Base-by-base conservation (phyloP, 2,329 filamentous ascomycete species). In the Cladorrhinum sp. region DNA sequence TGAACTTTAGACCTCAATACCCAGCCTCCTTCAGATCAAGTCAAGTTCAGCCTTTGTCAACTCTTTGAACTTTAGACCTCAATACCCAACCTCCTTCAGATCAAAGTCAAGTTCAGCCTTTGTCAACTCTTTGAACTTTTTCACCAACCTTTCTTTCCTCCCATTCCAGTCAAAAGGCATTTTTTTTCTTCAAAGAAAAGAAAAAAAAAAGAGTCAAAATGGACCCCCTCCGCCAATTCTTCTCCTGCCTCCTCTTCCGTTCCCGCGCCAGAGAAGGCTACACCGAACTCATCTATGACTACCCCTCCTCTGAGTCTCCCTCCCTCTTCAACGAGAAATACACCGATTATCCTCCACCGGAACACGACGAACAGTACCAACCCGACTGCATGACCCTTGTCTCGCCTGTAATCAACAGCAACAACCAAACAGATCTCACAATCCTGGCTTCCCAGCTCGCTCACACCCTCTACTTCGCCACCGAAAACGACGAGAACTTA, bases 401-500 rank as follows among this genome's bases (percentile, higher is more conserved):
- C 38, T 20, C 22, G 7, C 12, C 20, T 23, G 10, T n/a, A 56
- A 12, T 25, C 36, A 10, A 18, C 36, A 50, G n/a, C 50, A n/a
- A 16, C 10, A 38, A 7, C 3, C 59, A 58, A 49, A 13, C 38
- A 38, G 56, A 55, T 51, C 57, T 32, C 18, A 57, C 57, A 22
- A 58, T 59, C 13, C 59, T 65, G 18, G 65, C 61, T 32, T 6
- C 25, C 1, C 58, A 62, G 16, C 56, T 65, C 9, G 59, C 62
- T 4, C 53, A 50, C 24, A 49, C 65, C 27, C 59, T 67, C 48
- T 62, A 57, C 50, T 36, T 13, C 13, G 65, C 65, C 22, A 45
- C 58, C n/a, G 41, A 53, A 27, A 64, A 64, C 54, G 65, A 65
- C 48, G 57, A 63, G 38, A 54, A 24, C 9, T 61, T 68, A 13